Evolutionary conservation across 148 eudicot species (phyloP).

Genomic region (Chenopodium quinoa): DNA sequence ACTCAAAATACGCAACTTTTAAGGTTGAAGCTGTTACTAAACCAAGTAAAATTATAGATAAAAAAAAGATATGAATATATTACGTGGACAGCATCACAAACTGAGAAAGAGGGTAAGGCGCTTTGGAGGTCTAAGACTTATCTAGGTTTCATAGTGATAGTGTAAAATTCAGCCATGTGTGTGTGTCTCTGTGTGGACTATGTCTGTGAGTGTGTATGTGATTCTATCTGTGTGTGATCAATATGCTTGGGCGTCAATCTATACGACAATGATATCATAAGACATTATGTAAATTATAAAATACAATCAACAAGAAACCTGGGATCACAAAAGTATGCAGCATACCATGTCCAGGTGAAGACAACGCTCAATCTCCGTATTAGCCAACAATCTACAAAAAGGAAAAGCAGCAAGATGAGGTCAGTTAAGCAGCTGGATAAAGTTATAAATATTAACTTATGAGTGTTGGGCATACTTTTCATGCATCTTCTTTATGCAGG

Average conservation of each 20-base stretch:
- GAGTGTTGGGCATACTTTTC: conserved; percentile 48
- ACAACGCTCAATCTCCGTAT: conserved; percentile 43
- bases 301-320: neutral
- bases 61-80: no score
- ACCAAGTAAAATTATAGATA: neutral
- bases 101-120: neutral
- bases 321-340: neutral
- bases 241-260: neutral
- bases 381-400: conserved; percentile 46
- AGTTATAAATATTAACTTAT: neutral
- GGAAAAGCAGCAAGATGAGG: neutral
- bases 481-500: conserved; percentile 51
- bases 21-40: neutral
- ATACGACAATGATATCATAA: neutral
- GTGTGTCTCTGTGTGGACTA: neutral
- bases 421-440: conserved; percentile 4
- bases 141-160: neutral
- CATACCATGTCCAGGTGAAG: conserved; percentile 72
- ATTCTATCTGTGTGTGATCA: neutral
- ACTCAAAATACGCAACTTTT: neutral
- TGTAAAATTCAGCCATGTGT: neutral
- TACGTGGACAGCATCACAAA: neutral
- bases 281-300: neutral
- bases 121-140: neutral
- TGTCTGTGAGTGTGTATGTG: no score